phyloP scores from a whole-genome alignment of 257 asterid genomes.

The Lithospermum erythrorhizon region DNA sequence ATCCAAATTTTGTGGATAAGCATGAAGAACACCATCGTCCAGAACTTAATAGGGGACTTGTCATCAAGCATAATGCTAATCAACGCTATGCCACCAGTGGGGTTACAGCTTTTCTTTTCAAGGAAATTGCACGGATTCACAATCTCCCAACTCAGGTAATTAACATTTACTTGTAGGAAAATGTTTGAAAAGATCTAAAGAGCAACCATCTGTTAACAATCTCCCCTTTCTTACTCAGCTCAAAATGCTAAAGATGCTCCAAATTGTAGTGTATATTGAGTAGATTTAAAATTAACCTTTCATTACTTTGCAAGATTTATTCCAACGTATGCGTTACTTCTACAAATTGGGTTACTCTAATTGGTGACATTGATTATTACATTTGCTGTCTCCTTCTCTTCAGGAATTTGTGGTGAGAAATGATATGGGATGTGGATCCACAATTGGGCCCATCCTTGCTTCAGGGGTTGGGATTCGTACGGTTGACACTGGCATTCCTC shows the following conservation, averaged over 20 bases:
- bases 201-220: not conserved
- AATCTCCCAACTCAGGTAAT: conserved; percentile 87
- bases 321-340: not conserved
- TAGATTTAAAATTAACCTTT: no score
- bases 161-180: not conserved
- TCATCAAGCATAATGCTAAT: conserved; percentile 94
- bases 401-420: conserved; percentile 93
- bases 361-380: not conserved
- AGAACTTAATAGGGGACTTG: conserved; percentile 85
- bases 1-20: conserved; percentile 77
- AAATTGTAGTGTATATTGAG: no score
- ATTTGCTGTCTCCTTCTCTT: conserved; percentile 2
- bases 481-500: conserved; percentile 98
- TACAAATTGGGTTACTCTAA: no score
- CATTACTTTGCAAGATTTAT: not conserved
- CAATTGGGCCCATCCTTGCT: conserved; percentile 96
- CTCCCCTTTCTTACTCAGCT: not conserved
- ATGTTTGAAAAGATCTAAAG: not conserved
- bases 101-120: conserved; percentile 86
- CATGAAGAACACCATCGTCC: conserved; percentile 96
- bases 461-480: conserved; percentile 96
- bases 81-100: conserved; percentile 99
- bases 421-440: conserved; percentile 99
- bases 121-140: conserved; percentile 73
- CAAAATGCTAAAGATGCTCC: not conserved